A percentile compares a stretch with the other conserved stretches of the same genome.
phyloP scores from a whole-genome alignment of 2,329 filamentous ascomycete species.

The Rutstroemia sp. region DNA sequence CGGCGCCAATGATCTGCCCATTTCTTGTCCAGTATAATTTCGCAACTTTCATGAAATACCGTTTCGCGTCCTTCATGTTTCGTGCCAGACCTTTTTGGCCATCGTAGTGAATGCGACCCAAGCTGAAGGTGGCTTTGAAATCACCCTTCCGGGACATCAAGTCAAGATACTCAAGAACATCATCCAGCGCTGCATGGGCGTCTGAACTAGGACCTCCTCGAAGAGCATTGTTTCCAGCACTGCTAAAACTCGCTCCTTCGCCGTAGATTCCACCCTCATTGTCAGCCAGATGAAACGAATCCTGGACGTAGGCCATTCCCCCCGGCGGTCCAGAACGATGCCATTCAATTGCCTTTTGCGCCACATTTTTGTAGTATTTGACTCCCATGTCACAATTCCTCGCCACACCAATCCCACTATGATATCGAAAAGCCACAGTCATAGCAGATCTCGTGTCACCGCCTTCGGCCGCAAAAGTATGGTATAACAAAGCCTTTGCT shows the following conservation, averaged over 20 bases:
- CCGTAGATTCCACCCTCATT: slow-evolving; percentile 90
- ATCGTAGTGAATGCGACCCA: slow-evolving; percentile 65
- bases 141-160: slow-evolving; percentile 70
- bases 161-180: slow-evolving; percentile 85
- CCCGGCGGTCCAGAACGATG: slow-evolving; percentile 86
- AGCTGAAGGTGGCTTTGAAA: slow-evolving; percentile 58
- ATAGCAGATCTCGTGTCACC: slow-evolving; percentile 85
- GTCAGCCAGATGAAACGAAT: slow-evolving; percentile 82
- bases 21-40: slow-evolving; percentile 61
- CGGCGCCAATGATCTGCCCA: slow-evolving; percentile 49
- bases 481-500: slow-evolving; percentile 85
- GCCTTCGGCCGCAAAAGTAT: slow-evolving; percentile 82
- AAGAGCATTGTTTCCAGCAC: slow-evolving; percentile 75
- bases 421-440: slow-evolving; percentile 82
- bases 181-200: slow-evolving; percentile 78
- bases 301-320: slow-evolving; percentile 67
- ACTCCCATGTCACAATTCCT: slow-evolving; percentile 80
- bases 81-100: slow-evolving; percentile 53
- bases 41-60: slow-evolving; percentile 61
- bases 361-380: slow-evolving; percentile 85
- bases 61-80: slow-evolving; percentile 56
- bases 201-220: slow-evolving; percentile 68
- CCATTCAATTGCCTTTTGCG: slow-evolving; percentile 86
- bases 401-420: slow-evolving; percentile 76
- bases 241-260: slow-evolving; percentile 85